A percentile compares a stretch with the other conserved stretches of the same genome.
Evolutionary conservation across 768 basidiomycete genomes (phyloP).

Genomic region (Dentipellis fragilis): DNA sequence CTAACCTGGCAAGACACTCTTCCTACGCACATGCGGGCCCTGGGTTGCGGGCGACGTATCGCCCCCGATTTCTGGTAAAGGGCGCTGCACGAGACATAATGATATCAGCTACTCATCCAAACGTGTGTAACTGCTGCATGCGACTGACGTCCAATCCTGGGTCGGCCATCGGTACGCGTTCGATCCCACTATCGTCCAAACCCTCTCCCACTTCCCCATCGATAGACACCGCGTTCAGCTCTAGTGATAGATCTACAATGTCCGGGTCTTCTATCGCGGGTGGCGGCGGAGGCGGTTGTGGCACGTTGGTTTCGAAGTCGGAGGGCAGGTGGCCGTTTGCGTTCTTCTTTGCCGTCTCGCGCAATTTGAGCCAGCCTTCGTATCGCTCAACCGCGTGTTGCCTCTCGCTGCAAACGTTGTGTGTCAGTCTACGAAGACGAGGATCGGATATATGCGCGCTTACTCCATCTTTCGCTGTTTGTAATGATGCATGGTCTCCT

Average conservation of each 20-base stretch:
- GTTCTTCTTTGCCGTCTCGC: conserved; percentile 66
- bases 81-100: conserved; percentile 33
- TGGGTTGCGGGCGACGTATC: conserved; percentile 41
- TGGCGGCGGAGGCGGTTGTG: conserved; percentile 69
- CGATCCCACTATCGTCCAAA: conserved; percentile 73
- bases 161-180: conserved; percentile 87
- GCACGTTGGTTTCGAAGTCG: conserved; percentile 58
- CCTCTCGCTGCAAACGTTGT: conserved; percentile 53
- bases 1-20: conserved; percentile 87
- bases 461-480: conserved; percentile 81
- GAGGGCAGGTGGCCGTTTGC: conserved; percentile 60
- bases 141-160: conserved; percentile 74
- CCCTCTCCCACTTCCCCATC: conserved; percentile 58
- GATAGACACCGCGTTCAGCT: conserved; percentile 75
- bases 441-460: neutral
- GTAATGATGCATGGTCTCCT: conserved; percentile 88
- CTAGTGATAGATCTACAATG: conserved; percentile 82
- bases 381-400: conserved; percentile 78
- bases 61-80: conserved; percentile 55
- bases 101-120: conserved; percentile 13
- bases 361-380: conserved; percentile 82
- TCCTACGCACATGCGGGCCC: conserved; percentile 82
- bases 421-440: neutral
- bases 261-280: conserved; percentile 69
- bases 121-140: conserved; percentile 15